phyloP scores from a whole-genome alignment of 345 rosid species.

The Populus ilicifolia region DNA sequence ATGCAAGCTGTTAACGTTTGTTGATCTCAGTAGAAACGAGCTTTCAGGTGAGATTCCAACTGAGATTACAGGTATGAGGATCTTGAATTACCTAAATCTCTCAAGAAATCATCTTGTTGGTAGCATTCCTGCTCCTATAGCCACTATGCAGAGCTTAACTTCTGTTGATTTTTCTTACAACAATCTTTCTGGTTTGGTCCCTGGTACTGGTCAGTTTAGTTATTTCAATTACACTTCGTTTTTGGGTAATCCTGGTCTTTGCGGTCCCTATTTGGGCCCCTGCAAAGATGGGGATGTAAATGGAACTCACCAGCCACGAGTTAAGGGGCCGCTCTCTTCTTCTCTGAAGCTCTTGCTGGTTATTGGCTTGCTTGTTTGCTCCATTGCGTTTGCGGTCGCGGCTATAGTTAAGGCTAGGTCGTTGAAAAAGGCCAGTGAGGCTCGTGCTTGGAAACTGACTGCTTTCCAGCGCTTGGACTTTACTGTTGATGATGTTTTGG shows the following conservation, averaged over 20 bases:
- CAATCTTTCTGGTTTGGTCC: slow-evolving; percentile 87
- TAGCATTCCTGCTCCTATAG: slow-evolving; percentile 60
- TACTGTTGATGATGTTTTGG: slow-evolving; percentile 75
- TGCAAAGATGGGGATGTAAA: slow-evolving; percentile 58
- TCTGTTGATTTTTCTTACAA: slow-evolving; percentile 89
- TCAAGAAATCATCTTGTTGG: slow-evolving; percentile 77
- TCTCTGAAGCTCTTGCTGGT: slow-evolving; percentile 80
- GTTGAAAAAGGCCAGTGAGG: slow-evolving; percentile 69
- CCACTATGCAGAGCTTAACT: slow-evolving; percentile 87
- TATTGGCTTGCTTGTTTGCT: slow-evolving; percentile 72
- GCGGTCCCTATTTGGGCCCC: slow-evolving; percentile 84
- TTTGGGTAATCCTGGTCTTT: slow-evolving; percentile 67
- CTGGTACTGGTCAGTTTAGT: slow-evolving; percentile 82
- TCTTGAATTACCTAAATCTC: slow-evolving; percentile 75
- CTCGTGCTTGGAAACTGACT: slow-evolving; percentile 88
- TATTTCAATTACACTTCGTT: slow-evolving; percentile 90
- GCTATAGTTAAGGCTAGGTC: slow-evolving; percentile 83
- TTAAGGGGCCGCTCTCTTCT: slow-evolving; percentile 65
- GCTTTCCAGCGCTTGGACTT: slow-evolving; percentile 94
- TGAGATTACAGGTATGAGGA: slow-evolving; percentile 73
- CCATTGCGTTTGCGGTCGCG: slow-evolving; percentile 73
- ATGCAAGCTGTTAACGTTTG: slow-evolving; percentile 72
- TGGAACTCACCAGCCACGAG: slow-evolving; percentile 49
- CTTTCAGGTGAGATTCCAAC: slow-evolving; percentile 77
- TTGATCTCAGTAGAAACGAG: slow-evolving; percentile 77